These are phyloP conservation scores for Lasiodiplodia sp. DNA, from an alignment of 2,329 filamentous ascomycete genomes.

Conservation along the genomic window DNA sequence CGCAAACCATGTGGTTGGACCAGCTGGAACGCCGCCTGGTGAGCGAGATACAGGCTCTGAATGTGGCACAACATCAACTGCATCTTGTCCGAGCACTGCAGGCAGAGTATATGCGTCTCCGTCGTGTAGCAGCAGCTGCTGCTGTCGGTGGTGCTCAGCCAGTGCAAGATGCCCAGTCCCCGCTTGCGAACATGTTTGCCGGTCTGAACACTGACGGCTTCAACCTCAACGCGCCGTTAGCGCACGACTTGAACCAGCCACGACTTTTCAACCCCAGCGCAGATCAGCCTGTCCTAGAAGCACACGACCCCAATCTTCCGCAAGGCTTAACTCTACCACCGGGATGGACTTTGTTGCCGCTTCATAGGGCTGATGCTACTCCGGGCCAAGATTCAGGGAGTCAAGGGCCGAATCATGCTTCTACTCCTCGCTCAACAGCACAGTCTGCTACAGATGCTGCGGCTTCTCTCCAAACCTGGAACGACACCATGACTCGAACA, in stretches of 20 bases:
- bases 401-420: not conserved
- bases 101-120: constrained; percentile 29
- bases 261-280: constrained; percentile 30
- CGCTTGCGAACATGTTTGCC: constrained; percentile 40
- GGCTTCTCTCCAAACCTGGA: constrained; percentile 20
- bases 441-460: constrained; percentile 15
- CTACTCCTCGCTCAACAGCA: not conserved
- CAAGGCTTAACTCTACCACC: constrained; percentile 46
- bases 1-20: constrained; percentile 66
- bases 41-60: constrained; percentile 69
- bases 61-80: constrained; percentile 71
- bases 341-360: constrained; percentile 44
- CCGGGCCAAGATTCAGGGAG: not conserved
- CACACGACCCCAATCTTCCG: constrained; percentile 45
- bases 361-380: constrained; percentile 14
- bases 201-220: constrained; percentile 39
- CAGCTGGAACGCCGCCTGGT: constrained; percentile 73
- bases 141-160: constrained; percentile 35
- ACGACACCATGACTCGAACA: constrained; percentile 22
- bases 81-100: constrained; percentile 64
- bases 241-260: constrained; percentile 31
- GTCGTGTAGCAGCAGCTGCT: constrained; percentile 16
- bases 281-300: constrained; percentile 42
- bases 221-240: constrained; percentile 38
- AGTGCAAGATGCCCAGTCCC: constrained; percentile 39